Evolutionary conservation across 371 early-diverging fungal genomes (phyloP).

Genomic region (Apophysomyces elegans): DNA sequence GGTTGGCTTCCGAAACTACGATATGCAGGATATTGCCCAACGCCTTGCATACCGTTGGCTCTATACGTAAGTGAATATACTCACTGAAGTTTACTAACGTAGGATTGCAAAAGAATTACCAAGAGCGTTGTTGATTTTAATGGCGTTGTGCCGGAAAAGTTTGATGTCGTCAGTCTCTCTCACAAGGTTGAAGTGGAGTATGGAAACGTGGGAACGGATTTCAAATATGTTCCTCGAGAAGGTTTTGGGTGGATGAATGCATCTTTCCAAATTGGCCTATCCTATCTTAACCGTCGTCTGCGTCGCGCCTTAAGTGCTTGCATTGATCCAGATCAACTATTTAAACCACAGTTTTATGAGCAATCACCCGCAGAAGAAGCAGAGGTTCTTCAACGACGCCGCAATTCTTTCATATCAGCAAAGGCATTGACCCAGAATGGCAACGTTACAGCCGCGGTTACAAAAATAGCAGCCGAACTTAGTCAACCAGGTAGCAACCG

Average conservation of each 20-base stretch:
- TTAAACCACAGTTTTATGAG: not conserved
- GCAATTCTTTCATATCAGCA: not conserved
- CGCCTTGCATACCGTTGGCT: slow-evolving; percentile 92
- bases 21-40: slow-evolving; percentile 69
- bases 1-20: slow-evolving; percentile 84
- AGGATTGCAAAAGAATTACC: slow-evolving; percentile 57
- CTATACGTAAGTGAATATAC: slow-evolving; percentile 61
- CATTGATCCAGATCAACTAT: slow-evolving; percentile 59
- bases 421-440: not conserved
- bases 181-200: slow-evolving; percentile 93
- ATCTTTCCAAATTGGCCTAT: slow-evolving; percentile 81
- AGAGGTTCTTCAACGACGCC: not conserved
- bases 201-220: slow-evolving; percentile 91
- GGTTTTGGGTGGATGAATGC: slow-evolving; percentile 99
- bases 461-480: not conserved
- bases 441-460: not conserved
- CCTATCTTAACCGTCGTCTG: slow-evolving; percentile 67
- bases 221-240: slow-evolving; percentile 88
- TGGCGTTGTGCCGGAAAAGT: slow-evolving; percentile 93
- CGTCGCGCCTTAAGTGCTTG: slow-evolving; percentile 79
- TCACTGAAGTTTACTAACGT: not conserved
- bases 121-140: slow-evolving; percentile 91
- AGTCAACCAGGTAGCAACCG: not conserved
- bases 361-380: not conserved
- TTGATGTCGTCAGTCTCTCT: slow-evolving; percentile 82